Evolutionary conservation across 2,329 filamentous ascomycete genomes (phyloP).

Genomic region (Colletotrichum truncatum): DNA sequence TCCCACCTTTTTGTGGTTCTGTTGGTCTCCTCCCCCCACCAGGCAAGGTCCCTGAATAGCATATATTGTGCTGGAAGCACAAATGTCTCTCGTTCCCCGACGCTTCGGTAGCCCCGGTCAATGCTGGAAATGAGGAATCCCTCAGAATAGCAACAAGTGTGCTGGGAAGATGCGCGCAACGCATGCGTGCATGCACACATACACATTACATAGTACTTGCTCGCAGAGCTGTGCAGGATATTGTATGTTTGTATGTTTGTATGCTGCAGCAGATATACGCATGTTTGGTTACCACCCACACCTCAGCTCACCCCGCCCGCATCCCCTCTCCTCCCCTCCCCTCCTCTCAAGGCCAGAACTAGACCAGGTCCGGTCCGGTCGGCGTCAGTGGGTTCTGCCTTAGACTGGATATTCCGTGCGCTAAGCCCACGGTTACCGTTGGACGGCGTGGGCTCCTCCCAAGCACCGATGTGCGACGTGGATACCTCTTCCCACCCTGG

Average conservation of each 20-base stretch:
- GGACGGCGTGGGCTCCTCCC: not conserved
- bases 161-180: slow-evolving; percentile 3
- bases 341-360: too few species aligned
- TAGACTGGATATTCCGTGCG: slow-evolving; percentile 22
- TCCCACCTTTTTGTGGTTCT: slow-evolving; percentile 6
- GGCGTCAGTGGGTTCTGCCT: slow-evolving; percentile 10
- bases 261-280: not conserved
- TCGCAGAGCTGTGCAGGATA: not conserved
- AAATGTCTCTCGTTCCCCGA: not conserved
- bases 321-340: not conserved
- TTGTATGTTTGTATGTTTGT: not conserved
- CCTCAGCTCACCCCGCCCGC: slow-evolving; percentile 11
- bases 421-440: not conserved
- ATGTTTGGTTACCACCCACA: slow-evolving; percentile 15
- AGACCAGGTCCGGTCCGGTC: not conserved
- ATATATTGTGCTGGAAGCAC: not conserved
- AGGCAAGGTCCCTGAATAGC: slow-evolving; percentile 10
- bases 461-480: not conserved
- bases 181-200: not conserved
- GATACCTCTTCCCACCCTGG: not conserved
- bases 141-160: slow-evolving; percentile 18
- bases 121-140: slow-evolving; percentile 7
- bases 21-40: not conserved
- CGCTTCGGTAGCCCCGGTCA: not conserved
- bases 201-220: not conserved